phyloP scores from a whole-genome alignment of 2,329 filamentous ascomycete genomes.

The Claviceps cyperi region DNA sequence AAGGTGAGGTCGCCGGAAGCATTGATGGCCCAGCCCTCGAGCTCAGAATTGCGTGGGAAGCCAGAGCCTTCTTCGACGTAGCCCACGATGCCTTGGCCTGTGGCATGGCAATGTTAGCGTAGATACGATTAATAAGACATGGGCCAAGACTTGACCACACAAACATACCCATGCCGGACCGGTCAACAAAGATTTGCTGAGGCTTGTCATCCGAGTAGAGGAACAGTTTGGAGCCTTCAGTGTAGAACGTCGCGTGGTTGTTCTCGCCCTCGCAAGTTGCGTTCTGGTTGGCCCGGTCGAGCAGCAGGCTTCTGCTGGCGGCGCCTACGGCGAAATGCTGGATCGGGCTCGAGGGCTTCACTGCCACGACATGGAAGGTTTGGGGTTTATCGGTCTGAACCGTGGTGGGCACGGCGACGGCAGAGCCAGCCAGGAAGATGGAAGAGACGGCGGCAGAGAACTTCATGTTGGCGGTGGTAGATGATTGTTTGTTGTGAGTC shows the following conservation, averaged over 20 bases:
- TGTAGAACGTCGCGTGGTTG: slow-evolving; percentile 34
- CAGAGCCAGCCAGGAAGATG: slow-evolving; percentile 14
- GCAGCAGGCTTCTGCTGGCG: slow-evolving; percentile 25
- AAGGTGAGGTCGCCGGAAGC: slow-evolving; percentile 30
- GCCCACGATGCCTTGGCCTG: slow-evolving; percentile 37
- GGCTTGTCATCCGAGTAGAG: slow-evolving; percentile 26
- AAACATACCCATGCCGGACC: slow-evolving; percentile 41
- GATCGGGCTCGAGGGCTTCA: slow-evolving; percentile 33
- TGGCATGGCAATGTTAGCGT: slow-evolving; percentile 2
- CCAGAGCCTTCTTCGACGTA: slow-evolving; percentile 33
- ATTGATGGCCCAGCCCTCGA: slow-evolving; percentile 31
- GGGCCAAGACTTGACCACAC: background rate
- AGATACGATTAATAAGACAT: too few species aligned
- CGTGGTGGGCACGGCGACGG: slow-evolving; percentile 13
- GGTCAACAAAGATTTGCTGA: slow-evolving; percentile 39
- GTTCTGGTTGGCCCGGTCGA: slow-evolving; percentile 28
- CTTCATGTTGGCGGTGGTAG: slow-evolving; percentile 14
- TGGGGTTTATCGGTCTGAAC: background rate
- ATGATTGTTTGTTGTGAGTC: background rate
- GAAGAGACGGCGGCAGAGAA: slow-evolving; percentile 13
- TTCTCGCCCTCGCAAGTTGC: slow-evolving; percentile 32
- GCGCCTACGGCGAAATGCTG: slow-evolving; percentile 34
- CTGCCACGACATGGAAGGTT: slow-evolving; percentile 33
- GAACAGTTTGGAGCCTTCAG: slow-evolving; percentile 30
- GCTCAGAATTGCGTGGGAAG: slow-evolving; percentile 27